A percentile compares a stretch with the other conserved stretches of the same genome.
phyloP scores from a whole-genome alignment of 2,329 filamentous ascomycete genomes.

The Aureobasidium pullulans region DNA sequence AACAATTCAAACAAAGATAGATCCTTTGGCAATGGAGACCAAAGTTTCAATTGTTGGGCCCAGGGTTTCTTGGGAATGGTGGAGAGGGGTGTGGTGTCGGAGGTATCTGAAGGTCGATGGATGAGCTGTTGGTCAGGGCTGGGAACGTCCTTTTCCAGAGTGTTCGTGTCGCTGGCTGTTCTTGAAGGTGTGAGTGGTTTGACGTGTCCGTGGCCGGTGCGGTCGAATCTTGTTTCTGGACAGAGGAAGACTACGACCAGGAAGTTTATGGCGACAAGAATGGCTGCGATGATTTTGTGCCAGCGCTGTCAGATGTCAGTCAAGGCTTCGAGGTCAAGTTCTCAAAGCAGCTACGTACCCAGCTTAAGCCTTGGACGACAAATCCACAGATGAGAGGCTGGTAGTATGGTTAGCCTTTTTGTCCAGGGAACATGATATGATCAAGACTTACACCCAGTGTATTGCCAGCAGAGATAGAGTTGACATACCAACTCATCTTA shows the following conservation, averaged over 20 bases:
- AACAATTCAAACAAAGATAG: constrained; percentile 30
- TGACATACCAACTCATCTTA: constrained; percentile 34
- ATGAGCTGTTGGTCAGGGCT: constrained; percentile 16
- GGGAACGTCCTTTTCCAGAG: constrained; percentile 16
- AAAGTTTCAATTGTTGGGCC: constrained; percentile 28
- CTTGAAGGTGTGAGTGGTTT: neutral
- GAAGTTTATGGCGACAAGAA: constrained; percentile 27
- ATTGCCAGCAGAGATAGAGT: constrained; percentile 34
- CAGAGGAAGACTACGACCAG: constrained; percentile 30
- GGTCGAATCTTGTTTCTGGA: constrained; percentile 32
- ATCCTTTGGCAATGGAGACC: constrained; percentile 25
- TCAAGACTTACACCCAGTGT: constrained; percentile 25
- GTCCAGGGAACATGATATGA: neutral
- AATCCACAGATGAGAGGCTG: constrained; percentile 32
- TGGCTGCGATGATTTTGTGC: constrained; percentile 34
- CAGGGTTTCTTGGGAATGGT: constrained; percentile 27
- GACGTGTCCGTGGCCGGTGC: constrained; percentile 12
- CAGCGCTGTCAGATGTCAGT: constrained; percentile 22
- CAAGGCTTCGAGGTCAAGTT: neutral
- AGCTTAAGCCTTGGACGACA: constrained; percentile 33
- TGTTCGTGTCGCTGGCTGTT: neutral
- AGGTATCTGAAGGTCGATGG: neutral
- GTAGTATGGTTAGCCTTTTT: neutral
- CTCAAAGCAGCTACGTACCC: constrained; percentile 16
- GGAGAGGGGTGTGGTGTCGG: neutral